phyloP scores from a whole-genome alignment of 208 protist genomes.

The Naegleria fowleri region DNA sequence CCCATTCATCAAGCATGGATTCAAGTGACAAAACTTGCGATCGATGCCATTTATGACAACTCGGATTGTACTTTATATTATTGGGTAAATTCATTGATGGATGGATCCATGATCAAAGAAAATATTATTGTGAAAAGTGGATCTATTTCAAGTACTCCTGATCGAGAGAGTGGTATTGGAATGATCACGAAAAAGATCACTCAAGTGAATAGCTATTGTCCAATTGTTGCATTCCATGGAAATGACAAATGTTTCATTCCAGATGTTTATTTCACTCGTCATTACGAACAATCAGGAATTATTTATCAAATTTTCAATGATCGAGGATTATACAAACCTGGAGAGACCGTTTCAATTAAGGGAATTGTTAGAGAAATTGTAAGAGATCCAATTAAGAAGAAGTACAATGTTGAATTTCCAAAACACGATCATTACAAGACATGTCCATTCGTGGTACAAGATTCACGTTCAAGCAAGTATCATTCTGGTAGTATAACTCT shows the following conservation, averaged over 20 bases:
- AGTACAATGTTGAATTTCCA: not conserved
- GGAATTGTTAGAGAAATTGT: not conserved
- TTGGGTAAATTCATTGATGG: constrained; percentile 3
- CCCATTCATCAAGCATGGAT: not conserved
- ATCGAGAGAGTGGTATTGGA: not conserved
- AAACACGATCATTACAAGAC: not conserved
- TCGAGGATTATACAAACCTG: constrained; percentile 19
- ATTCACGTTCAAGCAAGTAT: not conserved
- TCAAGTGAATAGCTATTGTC: not conserved
- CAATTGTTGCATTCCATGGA: not conserved
- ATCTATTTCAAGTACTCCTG: not conserved
- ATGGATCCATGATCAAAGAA: not conserved
- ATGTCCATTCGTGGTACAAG: not conserved
- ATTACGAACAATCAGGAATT: not conserved
- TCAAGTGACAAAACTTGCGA: not conserved
- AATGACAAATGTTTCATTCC: not conserved
- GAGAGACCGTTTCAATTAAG: not conserved
- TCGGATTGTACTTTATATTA: not conserved
- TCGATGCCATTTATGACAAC: not conserved
- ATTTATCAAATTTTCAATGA: not conserved
- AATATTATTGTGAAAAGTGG: not conserved
- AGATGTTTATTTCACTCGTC: not conserved
- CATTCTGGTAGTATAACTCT: not conserved
- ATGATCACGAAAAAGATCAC: not conserved
- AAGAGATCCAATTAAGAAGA: not conserved